Base-by-base conservation (phyloP, 1,139 yeast species). In the Torulaspora pretoriensis region DNA sequence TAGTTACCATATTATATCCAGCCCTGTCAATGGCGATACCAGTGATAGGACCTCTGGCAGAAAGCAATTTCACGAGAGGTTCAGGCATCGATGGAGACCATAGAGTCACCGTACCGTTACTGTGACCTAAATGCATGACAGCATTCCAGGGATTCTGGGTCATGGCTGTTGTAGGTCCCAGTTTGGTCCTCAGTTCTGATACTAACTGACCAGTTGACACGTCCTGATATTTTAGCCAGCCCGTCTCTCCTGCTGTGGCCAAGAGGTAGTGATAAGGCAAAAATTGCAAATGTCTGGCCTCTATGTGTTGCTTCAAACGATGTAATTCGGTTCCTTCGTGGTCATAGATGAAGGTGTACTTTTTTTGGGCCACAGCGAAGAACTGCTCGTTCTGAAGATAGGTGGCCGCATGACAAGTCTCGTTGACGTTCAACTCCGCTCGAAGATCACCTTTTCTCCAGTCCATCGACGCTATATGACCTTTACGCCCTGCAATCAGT, bases 341-440 rank as follows among this genome's bases (percentile, higher is more conserved):
- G 65, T 92, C 97, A 64, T 94, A 94, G 35, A 94, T 86, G 63
- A 83, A 94, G 1, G 95, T 86, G 65, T 92, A 87, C 65, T 89
- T 90, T 68, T 89, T 90, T 68, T 94, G 99, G 1, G 99, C 98
- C 12, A 83, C 96, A 0, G 98, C 99, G 69, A 87, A 90, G 65
- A 75, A 89, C 67, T 90, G 96, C 60, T 89, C 95, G 61, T 84
- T 88, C 60, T 92, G 97, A 52, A 94, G 72, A 69, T 83, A 89
- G 59, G 89, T 85, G 32, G 90, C 96, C 1, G 90, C 95, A 60
- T 87, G 78, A 8, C 89, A 87, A 0, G 97, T 88, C 67, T 94
- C 98, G 56, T 84, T 83, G 23, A 94, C 71, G 60, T 87, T 80
- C 44, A 94, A 67, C 64, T 94, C 99, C 43, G 95, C 81, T 47